A percentile compares a stretch with the other conserved stretches of the same genome.
phyloP scores from a whole-genome alignment of 2,329 filamentous ascomycete genomes.

The Rhynchosporium agropyri region DNA sequence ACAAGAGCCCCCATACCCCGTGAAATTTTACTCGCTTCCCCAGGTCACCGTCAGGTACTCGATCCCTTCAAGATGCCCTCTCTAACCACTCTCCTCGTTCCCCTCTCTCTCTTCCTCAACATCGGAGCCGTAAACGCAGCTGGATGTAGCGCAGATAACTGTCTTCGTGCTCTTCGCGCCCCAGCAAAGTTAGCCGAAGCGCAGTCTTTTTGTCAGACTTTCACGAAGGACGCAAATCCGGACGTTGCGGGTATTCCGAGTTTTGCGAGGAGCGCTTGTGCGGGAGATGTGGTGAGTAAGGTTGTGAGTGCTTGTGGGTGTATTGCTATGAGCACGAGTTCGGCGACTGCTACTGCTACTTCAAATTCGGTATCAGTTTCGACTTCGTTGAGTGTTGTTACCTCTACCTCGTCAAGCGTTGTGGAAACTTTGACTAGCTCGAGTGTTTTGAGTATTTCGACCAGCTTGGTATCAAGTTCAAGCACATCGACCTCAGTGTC shows the following conservation, averaged over 20 bases:
- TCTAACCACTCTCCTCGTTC: background rate
- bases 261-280: constrained; percentile 23
- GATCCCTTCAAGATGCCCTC: background rate
- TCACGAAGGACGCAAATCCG: constrained; percentile 12
- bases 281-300: constrained; percentile 25
- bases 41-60: background rate
- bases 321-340: constrained; percentile 18
- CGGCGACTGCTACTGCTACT: constrained; percentile 8
- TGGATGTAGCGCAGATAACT: constrained; percentile 28
- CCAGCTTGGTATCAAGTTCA: too few relatives aligned
- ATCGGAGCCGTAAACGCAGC: constrained; percentile 46
- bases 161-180: constrained; percentile 24
- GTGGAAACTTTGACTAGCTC: too few relatives aligned
- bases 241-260: constrained; percentile 21
- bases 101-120: background rate
- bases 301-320: constrained; percentile 28
- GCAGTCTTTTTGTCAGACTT: constrained; percentile 25
- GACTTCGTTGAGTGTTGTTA: too few relatives aligned
- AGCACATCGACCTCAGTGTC: too few relatives aligned
- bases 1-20: background rate
- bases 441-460: too few relatives aligned
- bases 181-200: constrained; percentile 22
- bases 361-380: background rate
- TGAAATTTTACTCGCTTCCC: background rate
- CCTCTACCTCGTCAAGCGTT: too few relatives aligned